A percentile compares a stretch with the other conserved stretches of the same genome.
These are phyloP conservation scores for Ganoderma leucocontextum DNA, from an alignment of 1,284 basidiomycete genomes.

Conservation along the genomic window DNA sequence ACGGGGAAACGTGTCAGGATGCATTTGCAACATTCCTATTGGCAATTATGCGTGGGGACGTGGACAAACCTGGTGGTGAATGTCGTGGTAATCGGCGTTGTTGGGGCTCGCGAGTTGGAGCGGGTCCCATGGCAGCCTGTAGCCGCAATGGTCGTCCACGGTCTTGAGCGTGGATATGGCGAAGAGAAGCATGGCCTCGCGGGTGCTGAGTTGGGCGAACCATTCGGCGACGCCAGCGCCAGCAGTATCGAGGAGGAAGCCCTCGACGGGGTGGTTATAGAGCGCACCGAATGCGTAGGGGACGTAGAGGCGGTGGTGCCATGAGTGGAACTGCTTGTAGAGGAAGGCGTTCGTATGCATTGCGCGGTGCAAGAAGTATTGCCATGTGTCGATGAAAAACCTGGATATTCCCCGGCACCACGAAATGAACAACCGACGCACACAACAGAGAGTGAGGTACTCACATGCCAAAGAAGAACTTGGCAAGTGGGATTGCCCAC, in stretches of 20 bases:
- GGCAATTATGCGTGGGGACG: neutral
- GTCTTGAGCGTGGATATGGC: slow-evolving; percentile 90
- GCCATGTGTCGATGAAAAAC: slow-evolving; percentile 97
- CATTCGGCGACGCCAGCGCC: slow-evolving; percentile 85
- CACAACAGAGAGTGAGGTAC: slow-evolving; percentile 44
- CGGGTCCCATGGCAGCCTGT: slow-evolving; percentile 88
- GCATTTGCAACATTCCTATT: neutral
- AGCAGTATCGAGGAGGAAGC: slow-evolving; percentile 85
- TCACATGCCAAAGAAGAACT: slow-evolving; percentile 87
- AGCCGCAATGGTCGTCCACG: slow-evolving; percentile 98
- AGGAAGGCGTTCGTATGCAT: slow-evolving; percentile 94
- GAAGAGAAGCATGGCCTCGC: slow-evolving; percentile 91
- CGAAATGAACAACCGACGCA: neutral
- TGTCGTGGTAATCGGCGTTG: slow-evolving; percentile 98
- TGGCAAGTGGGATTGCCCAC: slow-evolving; percentile 89
- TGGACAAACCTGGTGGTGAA: slow-evolving; percentile 86
- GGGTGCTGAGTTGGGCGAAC: slow-evolving; percentile 75
- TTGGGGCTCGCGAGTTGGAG: slow-evolving; percentile 91
- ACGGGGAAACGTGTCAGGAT: neutral
- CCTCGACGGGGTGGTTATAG: slow-evolving; percentile 98
- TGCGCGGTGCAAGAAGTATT: slow-evolving; percentile 93
- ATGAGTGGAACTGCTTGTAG: slow-evolving; percentile 93
- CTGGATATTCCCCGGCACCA: slow-evolving; percentile 49
- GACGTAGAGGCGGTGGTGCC: slow-evolving; percentile 96
- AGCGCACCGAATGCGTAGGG: slow-evolving; percentile 97